Evolutionary conservation across 164 flowering plant species (phyloP).

Genomic region (Saururus chinensis): DNA sequence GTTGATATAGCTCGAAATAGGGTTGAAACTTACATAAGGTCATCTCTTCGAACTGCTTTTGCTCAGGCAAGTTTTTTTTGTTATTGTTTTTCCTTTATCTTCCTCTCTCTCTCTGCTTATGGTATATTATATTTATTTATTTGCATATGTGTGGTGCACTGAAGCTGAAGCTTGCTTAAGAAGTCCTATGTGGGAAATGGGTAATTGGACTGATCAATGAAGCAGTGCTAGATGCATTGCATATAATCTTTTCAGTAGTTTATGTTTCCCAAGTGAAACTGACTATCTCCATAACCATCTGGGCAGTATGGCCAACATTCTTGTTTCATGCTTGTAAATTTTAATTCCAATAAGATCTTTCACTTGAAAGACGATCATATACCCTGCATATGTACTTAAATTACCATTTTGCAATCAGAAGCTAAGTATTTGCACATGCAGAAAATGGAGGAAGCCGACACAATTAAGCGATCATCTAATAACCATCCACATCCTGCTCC

Average conservation of each 20-base stretch:
- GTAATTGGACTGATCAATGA: not conserved
- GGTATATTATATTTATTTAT: not conserved
- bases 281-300: not conserved
- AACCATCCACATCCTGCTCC: conserved; percentile 38
- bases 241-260: not conserved
- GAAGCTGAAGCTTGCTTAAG: not conserved
- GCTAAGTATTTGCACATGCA: conserved; percentile 12
- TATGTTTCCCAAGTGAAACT: not conserved
- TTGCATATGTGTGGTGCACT: not conserved
- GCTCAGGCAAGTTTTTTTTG: conserved; percentile 56
- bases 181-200: too few relatives aligned
- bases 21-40: conserved; percentile 71
- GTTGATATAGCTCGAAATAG: conserved; percentile 40
- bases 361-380: not conserved
- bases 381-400: not conserved
- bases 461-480: conserved; percentile 35
- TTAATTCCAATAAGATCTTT: not conserved
- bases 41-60: conserved; percentile 67
- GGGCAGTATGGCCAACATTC: not conserved
- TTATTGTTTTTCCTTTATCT: not conserved
- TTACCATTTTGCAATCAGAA: not conserved
- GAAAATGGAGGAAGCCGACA: conserved; percentile 57
- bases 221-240: not conserved
- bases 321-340: not conserved
- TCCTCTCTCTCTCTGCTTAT: not conserved